A percentile compares a stretch with the other conserved stretches of the same genome.
Evolutionary conservation across 106 monocot genomes (phyloP).

Genomic region (Narthecium ossifragum): DNA sequence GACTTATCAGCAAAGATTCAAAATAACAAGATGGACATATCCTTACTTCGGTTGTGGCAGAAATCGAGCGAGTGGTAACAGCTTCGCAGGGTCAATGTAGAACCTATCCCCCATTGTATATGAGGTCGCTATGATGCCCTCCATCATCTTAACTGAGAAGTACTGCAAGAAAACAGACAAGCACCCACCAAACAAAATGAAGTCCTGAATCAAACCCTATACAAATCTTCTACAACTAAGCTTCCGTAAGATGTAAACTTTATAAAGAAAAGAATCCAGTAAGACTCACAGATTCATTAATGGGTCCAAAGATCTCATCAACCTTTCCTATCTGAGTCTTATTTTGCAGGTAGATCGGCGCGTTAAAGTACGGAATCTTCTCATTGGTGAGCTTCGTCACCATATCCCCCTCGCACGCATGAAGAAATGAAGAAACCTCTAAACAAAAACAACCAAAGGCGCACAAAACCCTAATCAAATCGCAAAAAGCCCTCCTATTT

Average conservation of each 20-base stretch:
- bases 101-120: constrained; percentile 78
- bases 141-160: constrained; percentile 91
- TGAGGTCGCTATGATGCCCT: constrained; percentile 75
- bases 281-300: constrained; percentile 84
- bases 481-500: neutral
- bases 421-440: constrained; percentile 89
- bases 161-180: constrained; percentile 30
- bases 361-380: constrained; percentile 92
- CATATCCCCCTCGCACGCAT: constrained; percentile 86
- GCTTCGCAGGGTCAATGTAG: constrained; percentile 80
- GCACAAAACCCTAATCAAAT: neutral
- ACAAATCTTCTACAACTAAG: neutral
- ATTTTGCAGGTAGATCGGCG: constrained; percentile 85
- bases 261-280: neutral
- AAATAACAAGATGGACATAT: neutral
- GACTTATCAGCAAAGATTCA: neutral
- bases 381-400: constrained; percentile 84
- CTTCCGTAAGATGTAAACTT: too few species aligned
- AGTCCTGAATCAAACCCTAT: neutral
- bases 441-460: neutral
- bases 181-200: neutral
- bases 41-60: constrained; percentile 86
- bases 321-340: constrained; percentile 96
- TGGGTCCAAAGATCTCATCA: constrained; percentile 94
- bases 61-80: constrained; percentile 75